Conservation (phyloP, 2,329 filamentous ascomycete species). For the Paecilomyces sp. region DNA sequence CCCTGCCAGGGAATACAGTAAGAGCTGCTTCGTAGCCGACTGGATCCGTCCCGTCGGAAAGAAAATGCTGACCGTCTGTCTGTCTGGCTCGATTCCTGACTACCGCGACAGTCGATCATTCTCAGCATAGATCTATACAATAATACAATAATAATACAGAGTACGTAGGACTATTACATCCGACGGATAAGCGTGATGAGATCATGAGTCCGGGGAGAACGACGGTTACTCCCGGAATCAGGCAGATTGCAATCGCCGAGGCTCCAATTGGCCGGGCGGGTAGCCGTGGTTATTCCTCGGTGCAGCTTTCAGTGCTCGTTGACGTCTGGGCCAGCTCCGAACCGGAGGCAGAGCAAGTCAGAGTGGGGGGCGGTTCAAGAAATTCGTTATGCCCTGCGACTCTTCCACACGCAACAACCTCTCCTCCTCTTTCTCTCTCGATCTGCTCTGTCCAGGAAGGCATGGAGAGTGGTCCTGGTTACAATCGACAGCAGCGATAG, state of each 20-base stretch:
- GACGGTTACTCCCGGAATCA: constrained; percentile 1
- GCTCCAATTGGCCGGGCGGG: neutral
- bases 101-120: too few species aligned
- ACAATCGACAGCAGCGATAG: neutral
- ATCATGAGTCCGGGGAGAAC: neutral
- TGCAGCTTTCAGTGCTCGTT: neutral
- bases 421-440: neutral
- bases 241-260: neutral
- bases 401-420: neutral
- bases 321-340: neutral
- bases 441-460: neutral
- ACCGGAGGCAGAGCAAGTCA: neutral
- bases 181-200: neutral
- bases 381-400: neutral
- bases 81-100: too few species aligned
- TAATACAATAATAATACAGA: too few species aligned
- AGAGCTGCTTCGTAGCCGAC: too few species aligned
- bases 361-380: neutral
- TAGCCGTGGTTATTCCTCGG: constrained; percentile 1
- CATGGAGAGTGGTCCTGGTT: neutral
- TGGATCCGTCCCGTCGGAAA: too few species aligned
- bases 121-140: too few species aligned
- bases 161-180: too few species aligned
- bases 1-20: too few species aligned
- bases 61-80: too few species aligned